Base-by-base conservation (phyloP, 75 land plant species). In the Pinus tabuliformis region DNA sequence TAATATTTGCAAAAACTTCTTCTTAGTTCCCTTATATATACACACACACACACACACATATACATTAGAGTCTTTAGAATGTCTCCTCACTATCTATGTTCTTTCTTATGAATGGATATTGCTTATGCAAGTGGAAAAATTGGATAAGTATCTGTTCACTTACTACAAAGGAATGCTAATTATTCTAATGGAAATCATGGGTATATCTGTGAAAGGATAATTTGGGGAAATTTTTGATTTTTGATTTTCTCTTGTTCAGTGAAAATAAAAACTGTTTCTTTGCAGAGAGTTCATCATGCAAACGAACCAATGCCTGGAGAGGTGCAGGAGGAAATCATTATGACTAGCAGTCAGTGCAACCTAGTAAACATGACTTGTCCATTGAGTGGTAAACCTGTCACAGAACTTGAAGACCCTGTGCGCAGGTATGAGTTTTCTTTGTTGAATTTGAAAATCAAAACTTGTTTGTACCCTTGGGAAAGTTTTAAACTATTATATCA, bases 301-400 rank as follows among this genome's bases (percentile, higher is more conserved):
- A 94, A 92, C 24, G 84, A 93, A 64, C 89, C 89, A 79, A 93
- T 91, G 92, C 94, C 94, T 58, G 99, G 99, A 45, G 92, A 96
- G 74, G 99, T 91, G 80, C 87, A 93, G 73, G 99, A 89, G 56
- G 99, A 93, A 49, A 78, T 96, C 73, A 83, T 91, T 7, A 88
- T 93, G 89, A 86, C 90, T 73, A 82, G 84, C 70, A 86, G 89
- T 13, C 88, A 91, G 76, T 76, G 66, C 73, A 84, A 68, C 49
- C 77, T 93, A 71, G 76, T 85, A 64, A 96, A 93, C 80, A 72
- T 63, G 37, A 83, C 57, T 3, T 96, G 96, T 72, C 96, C 94
- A 11, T 64, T 93, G 57, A 84, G 85, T 77, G 94, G 96, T 58
- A 96, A 90, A 78, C 94, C 91, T 71, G 81, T 96, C 26, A 82